Base-by-base conservation (phyloP, 495 filamentous ascomycete genomes). In the Penicillium roqueforti region DNA sequence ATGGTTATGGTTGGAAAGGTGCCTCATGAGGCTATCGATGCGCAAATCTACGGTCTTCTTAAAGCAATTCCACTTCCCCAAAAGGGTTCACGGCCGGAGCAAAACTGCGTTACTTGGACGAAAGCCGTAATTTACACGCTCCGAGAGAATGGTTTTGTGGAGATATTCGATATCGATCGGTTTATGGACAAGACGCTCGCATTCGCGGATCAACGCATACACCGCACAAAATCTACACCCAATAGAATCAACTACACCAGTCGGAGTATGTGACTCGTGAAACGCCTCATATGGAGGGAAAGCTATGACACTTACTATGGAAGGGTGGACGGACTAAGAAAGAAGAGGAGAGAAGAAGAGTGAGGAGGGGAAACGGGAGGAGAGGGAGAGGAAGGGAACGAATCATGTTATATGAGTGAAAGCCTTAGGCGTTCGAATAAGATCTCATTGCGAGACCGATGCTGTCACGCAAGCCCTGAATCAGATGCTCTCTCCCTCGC, bases 31-130 rank as follows among this genome's bases (percentile, higher is more conserved):
- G 31, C 50, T 16, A 34, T 6, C 7, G 23, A 47, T 11, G 31
- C 40, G 3, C 6, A 32, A n/a, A 45, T 61, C 7, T 4, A 29
- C 26, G n/a, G 19, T 10, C 20, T 19, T 37, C 29, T 61, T 0
- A 13, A 31, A 29, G 19, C 28, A 8, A 51, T 61, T 22, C 38
- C 40, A 20, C 31, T 61, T 11, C 54, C 58, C 19, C 26, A 32
- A 18, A 52, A 32, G 46, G 51, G 25, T 37, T 41, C 32, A n/a
- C 16, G 41, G 13, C 28, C 22, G 16, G 51, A 59, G 23, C 37
- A 58, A 52, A 57, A 53, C 14, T 58, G 50, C 26, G 55, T 59
- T n/a, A 65, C 40, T 36, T 58, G 58, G 61, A 51, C 47, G 32
- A 58, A 26, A 29, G 25, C 16, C 13, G 58, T 53, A 11, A 51